Evolutionary conservation across 192 early-diverging fungal species (phyloP), one percentile per base, ranked within the genome.

Genomic region (Mortierella antarctica): DNA sequence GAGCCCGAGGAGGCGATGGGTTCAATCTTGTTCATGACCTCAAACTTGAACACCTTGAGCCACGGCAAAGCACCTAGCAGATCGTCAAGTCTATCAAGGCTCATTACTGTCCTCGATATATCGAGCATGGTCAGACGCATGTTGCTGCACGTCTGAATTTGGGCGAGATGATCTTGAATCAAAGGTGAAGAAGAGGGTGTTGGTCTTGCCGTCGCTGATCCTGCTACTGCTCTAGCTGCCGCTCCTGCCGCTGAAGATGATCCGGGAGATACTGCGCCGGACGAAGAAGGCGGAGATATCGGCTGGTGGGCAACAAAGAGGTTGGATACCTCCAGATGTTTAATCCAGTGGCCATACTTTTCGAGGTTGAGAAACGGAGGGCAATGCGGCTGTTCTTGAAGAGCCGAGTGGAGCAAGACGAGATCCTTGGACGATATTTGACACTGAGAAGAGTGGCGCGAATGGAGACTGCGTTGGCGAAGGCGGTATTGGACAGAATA

Each of bases 1-100:
- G 48, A 40, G 15, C 54, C 18, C 46, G 39, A 40, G 23, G 18
- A 9, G 66, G n/a, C 47, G 44, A 23, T 20, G 39, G 12, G 20
- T 57, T 59, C 48, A 44, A 39, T 39, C 46, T 72, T 66, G 65
- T 80, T 80, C 59, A 80, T 49, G 17, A 80, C 55, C 45, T 80
- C 77, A 53, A 80, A 80, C 42, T 72, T 66, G 60, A 80, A 80
- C n/a, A 71, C 54, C 20, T 68, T 71, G 47, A 80, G 77, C 40
- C 8, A 40, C 14, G 77, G 70, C 40, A 80, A 23, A 39, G 65
- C 51, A 49, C 77, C 51, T 10, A 80, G 31, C 5, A 80, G 70
- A 14, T 67, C 58, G 31, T 80, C 77, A 6, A 80, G 53, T 39
- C 77, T 45, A 14, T 71, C 70, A 17, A 80, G 70, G 41, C 65